Percentiles rank a stretch among this genome's conserved stretches.
Evolutionary conservation across 192 early-diverging fungal genomes (phyloP).

Genomic region (Gaertneriomyces semiglobifer): DNA sequence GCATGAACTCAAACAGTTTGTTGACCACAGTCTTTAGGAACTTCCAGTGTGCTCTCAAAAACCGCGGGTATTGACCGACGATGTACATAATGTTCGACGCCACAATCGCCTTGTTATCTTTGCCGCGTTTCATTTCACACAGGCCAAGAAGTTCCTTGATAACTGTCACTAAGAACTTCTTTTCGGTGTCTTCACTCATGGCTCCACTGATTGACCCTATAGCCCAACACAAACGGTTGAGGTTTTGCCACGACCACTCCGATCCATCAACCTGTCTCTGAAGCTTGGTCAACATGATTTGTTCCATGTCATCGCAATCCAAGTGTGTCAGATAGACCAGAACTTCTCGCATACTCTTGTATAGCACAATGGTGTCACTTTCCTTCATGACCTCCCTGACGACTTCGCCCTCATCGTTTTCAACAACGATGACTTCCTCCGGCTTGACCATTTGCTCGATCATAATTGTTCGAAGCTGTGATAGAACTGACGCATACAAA

Average conservation of each 20-base stretch:
- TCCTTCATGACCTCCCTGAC: constrained; percentile 97
- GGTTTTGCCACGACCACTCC: constrained; percentile 97
- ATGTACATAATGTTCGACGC: constrained; percentile 99
- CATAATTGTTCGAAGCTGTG: constrained; percentile 88
- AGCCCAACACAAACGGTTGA: constrained; percentile 99
- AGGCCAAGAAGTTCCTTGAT: constrained; percentile 96
- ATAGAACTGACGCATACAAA: constrained; percentile 81
- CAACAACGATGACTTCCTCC: constrained; percentile 95
- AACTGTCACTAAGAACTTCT: constrained; percentile 94
- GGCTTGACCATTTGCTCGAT: constrained; percentile 99
- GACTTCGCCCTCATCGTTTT: constrained; percentile 99
- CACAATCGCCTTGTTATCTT: constrained; percentile 99
- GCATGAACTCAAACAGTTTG: constrained; percentile 99
- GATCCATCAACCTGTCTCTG: constrained; percentile 88
- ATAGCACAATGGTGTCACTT: constrained; percentile 94
- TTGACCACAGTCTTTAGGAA: constrained; percentile 99
- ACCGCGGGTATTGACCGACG: constrained; percentile 99
- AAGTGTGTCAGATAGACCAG: constrained; percentile 97
- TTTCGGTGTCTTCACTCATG: constrained; percentile 95
- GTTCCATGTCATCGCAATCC: constrained; percentile 89
- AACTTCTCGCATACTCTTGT: constrained; percentile 97
- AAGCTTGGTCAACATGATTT: constrained; percentile 94
- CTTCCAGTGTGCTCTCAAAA: constrained; percentile 99
- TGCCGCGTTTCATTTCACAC: constrained; percentile 96
- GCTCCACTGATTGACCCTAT: constrained; percentile 98